Evolutionary conservation across 768 basidiomycete genomes (phyloP).

Genomic region (Termitomyces sp.): DNA sequence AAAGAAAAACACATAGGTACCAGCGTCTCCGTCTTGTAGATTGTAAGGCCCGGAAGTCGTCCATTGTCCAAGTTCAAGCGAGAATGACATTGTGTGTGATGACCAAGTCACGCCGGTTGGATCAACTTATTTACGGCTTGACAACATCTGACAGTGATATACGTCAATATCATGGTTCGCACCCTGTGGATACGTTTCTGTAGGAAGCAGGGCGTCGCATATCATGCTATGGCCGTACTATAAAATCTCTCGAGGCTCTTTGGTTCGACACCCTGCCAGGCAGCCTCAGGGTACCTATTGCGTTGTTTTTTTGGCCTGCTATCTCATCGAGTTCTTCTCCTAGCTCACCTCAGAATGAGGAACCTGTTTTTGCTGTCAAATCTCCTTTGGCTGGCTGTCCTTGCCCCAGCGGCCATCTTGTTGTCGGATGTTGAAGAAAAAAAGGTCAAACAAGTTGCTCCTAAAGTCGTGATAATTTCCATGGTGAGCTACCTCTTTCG

Average conservation of each 20-base stretch:
- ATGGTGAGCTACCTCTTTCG: constrained; percentile 2
- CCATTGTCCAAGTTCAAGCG: too few relatives aligned
- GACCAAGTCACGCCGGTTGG: too few relatives aligned
- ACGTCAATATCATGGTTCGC: not conserved
- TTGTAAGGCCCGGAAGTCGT: too few relatives aligned
- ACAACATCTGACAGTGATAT: not conserved
- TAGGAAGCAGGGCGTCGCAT: too few relatives aligned
- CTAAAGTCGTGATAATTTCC: constrained; percentile 13
- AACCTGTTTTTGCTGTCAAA: constrained; percentile 8
- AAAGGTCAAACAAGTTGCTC: not conserved
- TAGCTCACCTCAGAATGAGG: constrained; percentile 7
- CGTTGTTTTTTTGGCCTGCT: not conserved
- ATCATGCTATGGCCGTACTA: constrained; percentile 11
- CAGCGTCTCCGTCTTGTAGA: too few relatives aligned
- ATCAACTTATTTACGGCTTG: too few relatives aligned
- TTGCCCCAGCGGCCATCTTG: constrained; percentile 3
- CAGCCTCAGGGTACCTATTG: constrained; percentile 5
- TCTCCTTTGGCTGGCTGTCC: constrained; percentile 7
- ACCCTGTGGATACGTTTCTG: too few relatives aligned
- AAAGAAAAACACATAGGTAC: too few relatives aligned
- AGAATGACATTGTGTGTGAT: too few relatives aligned
- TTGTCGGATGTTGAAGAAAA: not conserved
- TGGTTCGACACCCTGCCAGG: not conserved
- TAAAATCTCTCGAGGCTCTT: not conserved
- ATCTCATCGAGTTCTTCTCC: not conserved